A percentile compares a stretch with the other conserved stretches of the same genome.
Evolutionary conservation across 495 filamentous ascomycete genomes (phyloP).

Genomic region (Niebla homalea): DNA sequence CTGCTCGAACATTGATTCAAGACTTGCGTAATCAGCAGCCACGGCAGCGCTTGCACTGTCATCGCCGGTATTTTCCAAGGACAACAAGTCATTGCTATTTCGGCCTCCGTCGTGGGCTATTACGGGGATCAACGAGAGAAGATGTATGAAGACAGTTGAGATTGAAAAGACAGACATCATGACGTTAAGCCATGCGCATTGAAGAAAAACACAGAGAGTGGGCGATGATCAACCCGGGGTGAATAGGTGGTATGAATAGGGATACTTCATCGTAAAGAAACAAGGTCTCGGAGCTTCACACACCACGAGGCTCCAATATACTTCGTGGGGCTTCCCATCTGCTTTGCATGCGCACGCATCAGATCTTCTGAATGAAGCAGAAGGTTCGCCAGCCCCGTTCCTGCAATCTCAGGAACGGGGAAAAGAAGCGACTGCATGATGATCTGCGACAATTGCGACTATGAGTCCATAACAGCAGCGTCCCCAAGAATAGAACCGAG

Average conservation of each 20-base stretch:
- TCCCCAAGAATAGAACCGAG: not conserved
- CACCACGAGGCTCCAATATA: too few relatives aligned
- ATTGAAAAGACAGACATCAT: slow-evolving; percentile 13
- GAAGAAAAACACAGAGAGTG: not conserved
- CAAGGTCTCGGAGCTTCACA: too few relatives aligned
- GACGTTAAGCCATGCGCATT: slow-evolving; percentile 8
- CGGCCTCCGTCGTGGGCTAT: not conserved
- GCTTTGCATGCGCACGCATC: too few relatives aligned
- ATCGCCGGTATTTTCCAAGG: too few relatives aligned
- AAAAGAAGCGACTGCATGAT: not conserved
- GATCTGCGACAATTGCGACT: too few relatives aligned
- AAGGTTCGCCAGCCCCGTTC: not conserved
- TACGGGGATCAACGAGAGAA: not conserved
- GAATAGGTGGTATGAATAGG: too few relatives aligned
- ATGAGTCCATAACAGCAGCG: not conserved
- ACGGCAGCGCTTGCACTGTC: too few relatives aligned
- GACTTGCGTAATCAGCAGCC: not conserved
- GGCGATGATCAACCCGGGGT: not conserved
- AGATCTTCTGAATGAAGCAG: not conserved
- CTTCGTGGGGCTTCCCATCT: too few relatives aligned
- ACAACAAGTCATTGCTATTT: too few relatives aligned
- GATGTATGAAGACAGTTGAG: not conserved
- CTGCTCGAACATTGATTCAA: not conserved
- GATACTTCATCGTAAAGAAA: too few relatives aligned
- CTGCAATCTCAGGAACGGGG: not conserved